phyloP scores from a whole-genome alignment of 2,329 filamentous ascomycete species.

The Fusarium sacchari region DNA sequence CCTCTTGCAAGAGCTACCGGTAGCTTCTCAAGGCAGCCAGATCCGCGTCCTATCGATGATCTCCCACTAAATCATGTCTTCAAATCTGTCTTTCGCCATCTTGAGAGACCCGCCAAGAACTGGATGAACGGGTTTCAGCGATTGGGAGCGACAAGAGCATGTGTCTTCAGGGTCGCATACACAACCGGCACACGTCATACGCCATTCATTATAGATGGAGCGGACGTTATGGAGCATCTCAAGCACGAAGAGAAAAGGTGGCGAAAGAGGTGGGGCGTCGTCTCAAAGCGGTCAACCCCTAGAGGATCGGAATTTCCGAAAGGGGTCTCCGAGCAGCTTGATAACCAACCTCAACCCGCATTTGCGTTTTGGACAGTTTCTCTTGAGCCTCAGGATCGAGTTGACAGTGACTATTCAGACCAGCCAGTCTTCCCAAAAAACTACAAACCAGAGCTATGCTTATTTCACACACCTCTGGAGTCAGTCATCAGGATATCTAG shows the following conservation, averaged over 20 bases:
- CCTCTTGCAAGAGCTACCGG: neutral
- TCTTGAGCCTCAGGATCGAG: neutral
- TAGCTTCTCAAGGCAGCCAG: neutral
- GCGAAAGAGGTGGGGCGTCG: too few relatives aligned
- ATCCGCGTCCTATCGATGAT: neutral
- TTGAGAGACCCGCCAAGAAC: neutral
- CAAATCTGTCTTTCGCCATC: fast-evolving
- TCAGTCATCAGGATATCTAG: too few relatives aligned
- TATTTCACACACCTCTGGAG: too few relatives aligned
- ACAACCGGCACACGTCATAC: fast-evolving
- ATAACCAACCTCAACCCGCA: neutral
- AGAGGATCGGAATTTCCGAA: too few relatives aligned
- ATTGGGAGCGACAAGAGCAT: neutral
- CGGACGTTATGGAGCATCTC: neutral
- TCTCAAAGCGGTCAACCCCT: too few relatives aligned
- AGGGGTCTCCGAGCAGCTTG: neutral
- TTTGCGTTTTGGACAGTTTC: neutral
- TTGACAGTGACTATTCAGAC: neutral
- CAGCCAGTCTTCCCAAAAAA: too few relatives aligned
- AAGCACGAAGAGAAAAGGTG: neutral
- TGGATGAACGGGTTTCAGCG: neutral
- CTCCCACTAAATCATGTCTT: too few relatives aligned
- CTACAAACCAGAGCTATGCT: neutral
- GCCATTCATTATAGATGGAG: neutral
- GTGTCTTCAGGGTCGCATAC: neutral